Evolutionary conservation across 2,329 filamentous ascomycete genomes (phyloP), one percentile per base, ranked within the genome.

Genomic region (Hypoxylon sp.): DNA sequence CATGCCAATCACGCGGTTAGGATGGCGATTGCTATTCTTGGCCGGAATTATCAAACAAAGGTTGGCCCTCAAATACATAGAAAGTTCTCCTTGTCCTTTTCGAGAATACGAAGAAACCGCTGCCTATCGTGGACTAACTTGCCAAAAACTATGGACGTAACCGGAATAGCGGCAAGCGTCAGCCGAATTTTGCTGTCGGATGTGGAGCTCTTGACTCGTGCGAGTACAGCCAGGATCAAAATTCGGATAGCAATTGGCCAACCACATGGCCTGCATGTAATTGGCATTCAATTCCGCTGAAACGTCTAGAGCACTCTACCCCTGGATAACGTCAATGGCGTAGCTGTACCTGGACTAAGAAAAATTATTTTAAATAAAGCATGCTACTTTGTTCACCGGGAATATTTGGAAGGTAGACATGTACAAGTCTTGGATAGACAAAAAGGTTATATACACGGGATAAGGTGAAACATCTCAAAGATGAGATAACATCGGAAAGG

Each of bases 251-350:
- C 61, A 38, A 67, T 67, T 67, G 65, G 20, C 60, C 65, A 67
- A 67, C 52, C 61, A 62, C 18, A 56, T 38, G 16, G 36, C 18
- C 57, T 50, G 33, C 32, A 38, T 33, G 55, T 54, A 49, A 40
- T 65, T 52, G 36, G 30, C 38, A 33, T 56, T 49, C 52, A 66
- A 55, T 66, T 55, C 55, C 26, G 48, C 55, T 61, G 63, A 65
- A 68, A 68, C 66, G 36, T 64, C 62, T 59, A 61, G 59, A 61
- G 45, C 38, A 20, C 46, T n/a, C n/a, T 51, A 54, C 63, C 66
- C 66, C 58, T 68, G 59, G 22, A 64, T 54, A 66, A 68, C 65
- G 59, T 63, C 51, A 57, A 55, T 32, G 50, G 45, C 42, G 44
- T 30, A n/a, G n/a, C n/a, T n/a, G n/a, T 26, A 11, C 28, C 50